Evolutionary conservation across 805 yeast genomes (phyloP).

Genomic region (Crinitomyces ghanaensis): DNA sequence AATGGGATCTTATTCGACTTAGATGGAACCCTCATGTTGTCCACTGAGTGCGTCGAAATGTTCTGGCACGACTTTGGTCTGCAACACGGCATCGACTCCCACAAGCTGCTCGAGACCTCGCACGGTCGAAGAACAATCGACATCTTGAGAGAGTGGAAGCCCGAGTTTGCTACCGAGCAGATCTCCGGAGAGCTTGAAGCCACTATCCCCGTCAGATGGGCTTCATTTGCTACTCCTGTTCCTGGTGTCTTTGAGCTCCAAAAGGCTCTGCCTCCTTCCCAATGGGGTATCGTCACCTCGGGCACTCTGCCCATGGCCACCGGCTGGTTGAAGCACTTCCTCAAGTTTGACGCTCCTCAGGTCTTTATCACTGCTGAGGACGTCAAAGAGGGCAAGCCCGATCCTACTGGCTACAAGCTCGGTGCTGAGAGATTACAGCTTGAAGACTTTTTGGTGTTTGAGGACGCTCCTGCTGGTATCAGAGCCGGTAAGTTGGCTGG

Average conservation of each 20-base stretch:
- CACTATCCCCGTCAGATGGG: conserved; percentile 58
- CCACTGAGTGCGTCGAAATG: conserved; percentile 72
- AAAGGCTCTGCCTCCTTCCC: conserved; percentile 29
- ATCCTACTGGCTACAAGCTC: conserved; percentile 65
- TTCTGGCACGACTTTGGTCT: conserved; percentile 70
- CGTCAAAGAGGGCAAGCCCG: conserved; percentile 72
- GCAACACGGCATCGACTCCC: conserved; percentile 57
- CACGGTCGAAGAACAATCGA: conserved; percentile 83
- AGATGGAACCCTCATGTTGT: conserved; percentile 78
- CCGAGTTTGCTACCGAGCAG: conserved; percentile 56
- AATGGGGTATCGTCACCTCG: conserved; percentile 81
- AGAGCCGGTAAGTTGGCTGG: conserved; percentile 77
- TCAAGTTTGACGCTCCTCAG: conserved; percentile 52
- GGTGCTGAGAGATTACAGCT: conserved; percentile 30
- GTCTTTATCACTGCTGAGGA: conserved; percentile 74
- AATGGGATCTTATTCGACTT: conserved; percentile 62
- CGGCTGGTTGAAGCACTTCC: conserved; percentile 60
- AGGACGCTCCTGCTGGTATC: conserved; percentile 85
- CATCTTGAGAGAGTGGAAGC: conserved; percentile 61
- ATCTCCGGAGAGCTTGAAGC: conserved; percentile 59
- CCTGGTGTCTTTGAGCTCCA: conserved; percentile 59
- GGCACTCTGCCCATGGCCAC: conserved; percentile 70
- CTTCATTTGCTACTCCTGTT: conserved; percentile 61
- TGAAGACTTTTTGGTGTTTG: conserved; percentile 46
- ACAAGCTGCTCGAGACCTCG: conserved; percentile 57